Conservation (phyloP, 768 basidiomycete genomes). For the Collybia mongolica region DNA sequence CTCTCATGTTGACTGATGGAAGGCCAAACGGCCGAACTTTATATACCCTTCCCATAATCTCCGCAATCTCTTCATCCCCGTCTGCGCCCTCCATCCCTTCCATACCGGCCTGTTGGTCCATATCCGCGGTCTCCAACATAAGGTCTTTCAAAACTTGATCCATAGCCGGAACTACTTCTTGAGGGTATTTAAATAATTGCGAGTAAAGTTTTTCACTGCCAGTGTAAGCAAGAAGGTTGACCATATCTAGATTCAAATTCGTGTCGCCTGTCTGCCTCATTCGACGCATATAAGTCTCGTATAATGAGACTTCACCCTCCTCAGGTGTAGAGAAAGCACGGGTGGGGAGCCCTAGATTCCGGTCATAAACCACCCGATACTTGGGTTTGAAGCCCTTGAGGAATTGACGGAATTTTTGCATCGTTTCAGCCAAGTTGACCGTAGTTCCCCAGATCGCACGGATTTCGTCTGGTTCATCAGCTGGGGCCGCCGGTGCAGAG, state of each 20-base stretch:
- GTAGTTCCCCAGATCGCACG: conserved; percentile 98
- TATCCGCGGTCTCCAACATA: conserved; percentile 84
- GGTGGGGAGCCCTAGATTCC: conserved; percentile 53
- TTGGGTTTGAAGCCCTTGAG: conserved; percentile 91
- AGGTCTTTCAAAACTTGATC: conserved; percentile 94
- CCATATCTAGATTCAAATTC: conserved; percentile 87
- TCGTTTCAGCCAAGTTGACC: conserved; percentile 87
- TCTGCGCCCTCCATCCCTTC: conserved; percentile 76
- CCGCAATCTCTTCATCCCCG: conserved; percentile 84
- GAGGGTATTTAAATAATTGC: conserved; percentile 91
- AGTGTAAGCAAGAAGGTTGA: conserved; percentile 85
- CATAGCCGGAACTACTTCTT: conserved; percentile 96
- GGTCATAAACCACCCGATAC: conserved; percentile 75
- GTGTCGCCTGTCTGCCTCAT: conserved; percentile 93
- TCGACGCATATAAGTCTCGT: conserved; percentile 77
- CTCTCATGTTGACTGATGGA: conserved; percentile 87
- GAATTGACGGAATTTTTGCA: conserved; percentile 89
- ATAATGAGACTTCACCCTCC: conserved; percentile 67
- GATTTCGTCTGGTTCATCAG: conserved; percentile 80
- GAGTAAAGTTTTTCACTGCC: conserved; percentile 78
- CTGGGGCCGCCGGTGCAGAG: conserved; percentile 59
- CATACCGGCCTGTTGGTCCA: conserved; percentile 67
- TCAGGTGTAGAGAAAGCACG: conserved; percentile 55
- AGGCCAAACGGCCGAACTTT: conserved; percentile 93
- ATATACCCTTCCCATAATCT: conserved; percentile 85